Evolutionary conservation across 2,329 filamentous ascomycete species (phyloP), one percentile per base, ranked within the genome.

Genomic region (Pestalotiopsis sp.): DNA sequence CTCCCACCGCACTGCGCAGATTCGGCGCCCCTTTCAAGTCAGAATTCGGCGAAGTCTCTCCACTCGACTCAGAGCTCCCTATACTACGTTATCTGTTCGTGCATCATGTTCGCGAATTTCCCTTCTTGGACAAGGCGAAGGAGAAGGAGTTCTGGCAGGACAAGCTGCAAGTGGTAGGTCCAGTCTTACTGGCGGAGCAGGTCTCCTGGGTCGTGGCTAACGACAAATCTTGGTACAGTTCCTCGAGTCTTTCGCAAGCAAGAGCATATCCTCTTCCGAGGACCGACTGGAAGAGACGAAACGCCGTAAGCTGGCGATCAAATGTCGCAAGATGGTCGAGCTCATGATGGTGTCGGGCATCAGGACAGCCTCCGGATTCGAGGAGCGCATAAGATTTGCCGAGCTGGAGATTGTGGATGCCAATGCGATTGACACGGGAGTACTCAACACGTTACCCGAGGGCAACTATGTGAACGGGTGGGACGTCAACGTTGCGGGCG

Each of bases 101-200:
- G 67, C 92, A 98, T 78, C 95, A 98, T 90, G 90, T 99, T 69
- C 94, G 96, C 77, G 97, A 98, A 76, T 99, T 99, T 76, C 96
- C 96, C 1, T 99, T 99, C 78, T 88, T 99, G 72, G 94, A 99
- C 81, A 94, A 97, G 85, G 96, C 96, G 25, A 92, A 90, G 77
- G 96, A 99, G 87, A 97, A 98, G 87, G 96, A 99, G 82, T 99
- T 99, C 77, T 99, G 96, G 96, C 96, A 99, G 83, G 94, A 98
- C 79, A 98, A 97, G 80, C 85, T 99, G 70, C 96, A 99, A 84
- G 89, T 95, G 78, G 93, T 97, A 83, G 74, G 92, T 90, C n/a
- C 57, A 59, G 14, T 17, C 5, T 4, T 14, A 12, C 12, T 11
- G 25, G 4, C 9, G 11, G 57, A 59, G 57, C 11, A 59, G 27